Evolutionary conservation across 352 stramenopile genomes (phyloP), one percentile per base, ranked within the genome.

Genomic region (Globisporangium emineosum): DNA sequence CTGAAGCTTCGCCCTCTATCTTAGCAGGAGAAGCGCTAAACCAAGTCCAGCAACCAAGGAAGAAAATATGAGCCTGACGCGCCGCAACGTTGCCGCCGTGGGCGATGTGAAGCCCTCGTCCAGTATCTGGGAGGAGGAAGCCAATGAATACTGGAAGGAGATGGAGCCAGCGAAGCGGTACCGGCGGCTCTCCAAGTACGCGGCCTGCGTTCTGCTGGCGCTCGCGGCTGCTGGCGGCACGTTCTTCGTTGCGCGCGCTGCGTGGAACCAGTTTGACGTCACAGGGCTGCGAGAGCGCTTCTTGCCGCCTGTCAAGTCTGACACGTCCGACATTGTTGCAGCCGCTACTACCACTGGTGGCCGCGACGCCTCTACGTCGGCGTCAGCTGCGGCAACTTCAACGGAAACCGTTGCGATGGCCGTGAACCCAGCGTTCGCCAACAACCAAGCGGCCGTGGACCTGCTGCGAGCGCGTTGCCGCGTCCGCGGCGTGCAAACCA

Each of bases 131-230:
- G 78, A 90, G 52, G 67, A 89, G 33, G 74, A 87, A 40, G 79
- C 80, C 4, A 65, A 88, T 42, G 73, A 88, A 30, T 90, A 88
- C 70, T 91, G 80, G 83, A 82, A 90, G 62, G 71, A 84, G 30
- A 91, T 91, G 80, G 83, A 90, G 62, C 77, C 83, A 8, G 64
- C 68, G 17, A 75, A 78, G 45, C 64, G 66, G 29, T 75, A 73
- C 52, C 72, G 73, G n/a, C 65, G 72, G 43, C 49, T 79, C 57
- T 59, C 30, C 47, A 73, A 66, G 40, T 62, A 64, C 57, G 73
- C 70, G 52, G 57, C 80, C 9, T 70, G 62, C 8, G 42, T 69
- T 5, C 49, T 78, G 50, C 42, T 79, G 4, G 25, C 77, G 1
- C 37, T 77, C 2, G 52, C 66, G 12, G 30, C 76, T 17, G 43